These are phyloP conservation scores for Cryptococcus depauperatus DNA, from an alignment of 1,284 basidiomycete genomes.

Conservation along the genomic window DNA sequence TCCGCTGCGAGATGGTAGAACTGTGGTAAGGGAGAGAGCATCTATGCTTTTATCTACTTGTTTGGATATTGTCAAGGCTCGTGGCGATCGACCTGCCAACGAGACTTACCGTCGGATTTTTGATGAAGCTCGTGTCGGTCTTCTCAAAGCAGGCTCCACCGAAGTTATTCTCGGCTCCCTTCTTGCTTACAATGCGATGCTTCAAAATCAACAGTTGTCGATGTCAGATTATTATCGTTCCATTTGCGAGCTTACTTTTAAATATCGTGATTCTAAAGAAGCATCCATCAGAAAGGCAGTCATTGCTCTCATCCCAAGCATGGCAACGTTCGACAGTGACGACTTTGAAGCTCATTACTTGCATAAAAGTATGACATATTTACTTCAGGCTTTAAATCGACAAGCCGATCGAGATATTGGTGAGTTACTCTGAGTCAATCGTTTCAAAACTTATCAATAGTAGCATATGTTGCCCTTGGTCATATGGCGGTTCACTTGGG, in stretches of 20 bases:
- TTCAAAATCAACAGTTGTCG: constrained; percentile 91
- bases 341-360: constrained; percentile 83
- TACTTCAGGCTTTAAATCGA: constrained; percentile 79
- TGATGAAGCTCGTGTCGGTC: constrained; percentile 77
- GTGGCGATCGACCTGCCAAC: constrained; percentile 40
- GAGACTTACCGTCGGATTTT: constrained; percentile 68
- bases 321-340: constrained; percentile 88
- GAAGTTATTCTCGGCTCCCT: constrained; percentile 82
- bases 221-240: constrained; percentile 86
- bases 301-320: constrained; percentile 83
- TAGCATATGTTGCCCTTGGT: constrained; percentile 92
- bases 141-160: constrained; percentile 69
- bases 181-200: constrained; percentile 81
- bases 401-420: constrained; percentile 82
- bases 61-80: constrained; percentile 66
- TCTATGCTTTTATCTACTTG: constrained; percentile 84
- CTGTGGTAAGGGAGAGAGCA: constrained; percentile 75
- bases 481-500: constrained; percentile 87
- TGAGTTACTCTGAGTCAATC: constrained; percentile 35
- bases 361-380: constrained; percentile 83
- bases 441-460: no score
- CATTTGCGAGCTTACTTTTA: constrained; percentile 83
- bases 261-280: constrained; percentile 81
- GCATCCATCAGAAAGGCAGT: constrained; percentile 82
- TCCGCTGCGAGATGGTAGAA: constrained; percentile 71